Percentiles rank a stretch among this genome's conserved stretches.
Evolutionary conservation across 2,329 filamentous ascomycete genomes (phyloP).

Genomic region (Leptographium flavum): DNA sequence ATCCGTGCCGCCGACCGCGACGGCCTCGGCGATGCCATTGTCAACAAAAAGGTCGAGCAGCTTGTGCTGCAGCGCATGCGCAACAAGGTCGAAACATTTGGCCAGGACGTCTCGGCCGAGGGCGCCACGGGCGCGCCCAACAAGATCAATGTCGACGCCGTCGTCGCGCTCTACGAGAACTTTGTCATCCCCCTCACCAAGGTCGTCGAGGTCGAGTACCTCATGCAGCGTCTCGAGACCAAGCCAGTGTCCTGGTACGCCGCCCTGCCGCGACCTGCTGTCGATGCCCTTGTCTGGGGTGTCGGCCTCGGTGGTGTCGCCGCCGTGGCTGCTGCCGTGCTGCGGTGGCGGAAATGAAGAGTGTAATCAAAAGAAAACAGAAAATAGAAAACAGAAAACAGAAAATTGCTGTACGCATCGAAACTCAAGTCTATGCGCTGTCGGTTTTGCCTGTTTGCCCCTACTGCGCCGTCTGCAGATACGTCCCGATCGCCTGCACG

Average conservation of each 20-base stretch:
- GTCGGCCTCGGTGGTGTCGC: neutral
- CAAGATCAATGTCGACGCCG: constrained; percentile 88
- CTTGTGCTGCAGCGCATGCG: constrained; percentile 78
- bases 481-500: constrained; percentile 62
- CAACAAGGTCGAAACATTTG: constrained; percentile 86
- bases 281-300: constrained; percentile 1
- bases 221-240: constrained; percentile 67
- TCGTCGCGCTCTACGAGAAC: constrained; percentile 80
- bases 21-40: constrained; percentile 82
- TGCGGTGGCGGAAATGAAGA: constrained; percentile 4
- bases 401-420: neutral
- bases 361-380: too few species aligned
- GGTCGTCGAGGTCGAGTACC: constrained; percentile 91
- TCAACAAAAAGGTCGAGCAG: constrained; percentile 75
- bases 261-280: neutral
- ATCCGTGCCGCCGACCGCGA: constrained; percentile 69
- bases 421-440: neutral
- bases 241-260: constrained; percentile 5
- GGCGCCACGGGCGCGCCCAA: constrained; percentile 31
- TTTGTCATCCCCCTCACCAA: constrained; percentile 97
- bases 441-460: constrained; percentile 10
- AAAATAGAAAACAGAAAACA: neutral
- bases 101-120: constrained; percentile 62
- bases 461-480: constrained; percentile 41
- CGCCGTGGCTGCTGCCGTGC: neutral